These are phyloP conservation scores for Coemansia sp. DNA, from an alignment of 192 early-diverging fungal genomes.

Conservation along the genomic window DNA sequence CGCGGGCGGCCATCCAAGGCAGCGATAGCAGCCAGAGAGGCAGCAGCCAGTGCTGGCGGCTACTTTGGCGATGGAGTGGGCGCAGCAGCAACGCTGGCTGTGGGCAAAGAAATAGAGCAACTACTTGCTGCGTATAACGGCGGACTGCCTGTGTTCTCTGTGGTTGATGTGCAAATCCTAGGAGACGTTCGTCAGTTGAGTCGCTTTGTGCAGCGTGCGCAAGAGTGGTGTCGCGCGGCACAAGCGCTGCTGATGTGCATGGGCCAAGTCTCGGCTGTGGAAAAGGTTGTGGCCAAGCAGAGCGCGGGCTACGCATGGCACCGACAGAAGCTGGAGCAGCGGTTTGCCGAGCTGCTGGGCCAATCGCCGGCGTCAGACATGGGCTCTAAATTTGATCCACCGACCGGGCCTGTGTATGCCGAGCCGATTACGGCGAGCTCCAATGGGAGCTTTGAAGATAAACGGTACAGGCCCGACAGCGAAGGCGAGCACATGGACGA, in stretches of 20 bases:
- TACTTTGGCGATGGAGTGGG: neutral
- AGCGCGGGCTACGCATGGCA: constrained; percentile 34
- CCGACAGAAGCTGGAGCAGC: constrained; percentile 24
- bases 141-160: neutral
- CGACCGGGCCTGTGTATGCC: neutral
- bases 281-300: constrained; percentile 22
- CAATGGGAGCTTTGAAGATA: neutral
- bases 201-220: constrained; percentile 46
- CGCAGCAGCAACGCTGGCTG: constrained; percentile 7
- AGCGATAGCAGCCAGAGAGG: neutral
- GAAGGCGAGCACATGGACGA: neutral
- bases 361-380: neutral
- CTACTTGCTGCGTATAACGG: constrained; percentile 16
- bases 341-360: constrained; percentile 22
- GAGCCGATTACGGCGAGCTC: neutral
- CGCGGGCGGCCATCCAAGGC: constrained; percentile 21
- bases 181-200: constrained; percentile 49
- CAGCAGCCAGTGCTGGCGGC: neutral
- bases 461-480: constrained; percentile 11
- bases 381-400: neutral
- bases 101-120: constrained; percentile 33
- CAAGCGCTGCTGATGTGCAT: constrained; percentile 43
- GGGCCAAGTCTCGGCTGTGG: constrained; percentile 26
- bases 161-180: constrained; percentile 32
- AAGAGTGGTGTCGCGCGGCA: constrained; percentile 42